These are phyloP conservation scores for Trichosporon inkin DNA, from an alignment of 1,284 basidiomycete genomes.

Conservation along the genomic window DNA sequence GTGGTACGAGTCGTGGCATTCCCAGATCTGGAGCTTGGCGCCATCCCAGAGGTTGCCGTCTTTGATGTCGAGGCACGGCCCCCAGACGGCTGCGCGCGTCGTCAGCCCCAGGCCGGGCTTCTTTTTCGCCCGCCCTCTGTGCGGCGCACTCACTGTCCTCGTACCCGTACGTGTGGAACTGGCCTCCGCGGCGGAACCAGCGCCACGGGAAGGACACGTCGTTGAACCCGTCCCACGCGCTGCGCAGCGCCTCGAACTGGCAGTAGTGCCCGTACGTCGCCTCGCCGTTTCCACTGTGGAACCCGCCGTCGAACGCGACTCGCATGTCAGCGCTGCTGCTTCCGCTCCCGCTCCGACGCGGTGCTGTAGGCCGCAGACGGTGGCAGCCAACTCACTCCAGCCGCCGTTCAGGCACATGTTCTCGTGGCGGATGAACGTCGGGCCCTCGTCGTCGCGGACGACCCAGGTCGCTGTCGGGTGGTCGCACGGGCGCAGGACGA, in stretches of 20 bases:
- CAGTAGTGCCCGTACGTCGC: neutral
- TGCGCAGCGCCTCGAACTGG: neutral
- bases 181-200: neutral
- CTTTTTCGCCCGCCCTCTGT: no score
- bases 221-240: neutral
- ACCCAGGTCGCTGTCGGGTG: neutral
- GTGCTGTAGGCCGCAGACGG: neutral
- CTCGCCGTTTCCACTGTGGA: neutral
- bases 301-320: neutral
- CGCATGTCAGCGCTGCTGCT: neutral
- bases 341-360: neutral
- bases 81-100: neutral
- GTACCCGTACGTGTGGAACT: neutral
- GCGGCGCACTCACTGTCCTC: neutral
- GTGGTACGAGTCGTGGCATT: neutral
- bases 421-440: constrained; percentile 3
- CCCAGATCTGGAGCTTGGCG: constrained; percentile 1
- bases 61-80: neutral
- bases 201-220: neutral
- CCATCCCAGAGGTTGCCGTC: neutral
- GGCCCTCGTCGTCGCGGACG: neutral
- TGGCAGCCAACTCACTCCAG: neutral
- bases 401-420: constrained; percentile 3
- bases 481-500: neutral
- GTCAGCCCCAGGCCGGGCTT: no score